These are phyloP conservation scores for Chytriomyces sp. DNA, from an alignment of 192 early-diverging fungal genomes.

Conservation along the genomic window DNA sequence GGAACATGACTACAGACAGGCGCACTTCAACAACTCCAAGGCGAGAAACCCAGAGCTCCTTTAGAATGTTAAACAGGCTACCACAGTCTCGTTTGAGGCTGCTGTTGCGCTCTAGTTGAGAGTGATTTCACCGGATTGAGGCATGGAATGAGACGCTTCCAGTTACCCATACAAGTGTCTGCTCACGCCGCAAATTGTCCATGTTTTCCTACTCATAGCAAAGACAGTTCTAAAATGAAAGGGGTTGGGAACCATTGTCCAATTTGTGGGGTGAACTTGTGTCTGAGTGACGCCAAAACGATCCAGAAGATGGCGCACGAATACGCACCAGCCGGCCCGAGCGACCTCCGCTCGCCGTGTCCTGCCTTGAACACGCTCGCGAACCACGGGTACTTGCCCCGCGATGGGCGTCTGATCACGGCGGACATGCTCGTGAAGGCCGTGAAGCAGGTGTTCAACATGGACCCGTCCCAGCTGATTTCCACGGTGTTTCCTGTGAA, in stretches of 20 bases:
- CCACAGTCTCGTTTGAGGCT: neutral
- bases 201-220: too few relatives aligned
- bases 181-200: too few relatives aligned
- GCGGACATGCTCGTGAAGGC: neutral
- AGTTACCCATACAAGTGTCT: too few relatives aligned
- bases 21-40: constrained; percentile 35
- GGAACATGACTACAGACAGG: constrained; percentile 31
- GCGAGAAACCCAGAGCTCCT: constrained; percentile 25
- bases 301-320: too few relatives aligned
- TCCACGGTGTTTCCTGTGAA: neutral
- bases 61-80: constrained; percentile 1
- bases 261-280: too few relatives aligned
- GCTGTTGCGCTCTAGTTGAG: neutral
- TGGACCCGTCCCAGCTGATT: constrained; percentile 7
- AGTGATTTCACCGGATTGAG: too few relatives aligned
- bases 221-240: too few relatives aligned
- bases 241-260: too few relatives aligned
- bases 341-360: neutral
- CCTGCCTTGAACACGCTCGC: constrained; percentile 25
- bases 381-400: constrained; percentile 41
- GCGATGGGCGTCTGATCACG: constrained; percentile 21
- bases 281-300: too few relatives aligned
- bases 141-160: too few relatives aligned
- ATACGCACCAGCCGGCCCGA: neutral
- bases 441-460: constrained; percentile 5